Percentiles rank a stretch among this genome's conserved stretches.
phyloP scores from a whole-genome alignment of 2,329 filamentous ascomycete species.

The Pseudogymnoascus sp. region DNA sequence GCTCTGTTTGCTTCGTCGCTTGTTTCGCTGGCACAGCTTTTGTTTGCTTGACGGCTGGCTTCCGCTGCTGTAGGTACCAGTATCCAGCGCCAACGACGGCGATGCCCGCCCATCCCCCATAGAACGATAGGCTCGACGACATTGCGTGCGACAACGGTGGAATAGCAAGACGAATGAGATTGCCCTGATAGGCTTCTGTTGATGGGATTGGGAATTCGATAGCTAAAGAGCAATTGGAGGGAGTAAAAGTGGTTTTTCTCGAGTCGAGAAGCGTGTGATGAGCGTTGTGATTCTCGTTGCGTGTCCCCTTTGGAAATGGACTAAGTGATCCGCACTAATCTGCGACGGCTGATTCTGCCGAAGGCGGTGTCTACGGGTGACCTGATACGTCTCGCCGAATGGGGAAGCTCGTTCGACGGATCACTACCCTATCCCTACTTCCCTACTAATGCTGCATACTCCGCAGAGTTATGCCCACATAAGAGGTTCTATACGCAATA shows the following conservation, averaged over 20 bases:
- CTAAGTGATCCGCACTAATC: neutral
- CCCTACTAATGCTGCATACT: neutral
- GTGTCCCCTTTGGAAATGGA: conserved; percentile 6
- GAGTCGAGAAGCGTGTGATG: neutral
- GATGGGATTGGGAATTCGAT: neutral
- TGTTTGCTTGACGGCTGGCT: conserved; percentile 10
- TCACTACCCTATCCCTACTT: neutral
- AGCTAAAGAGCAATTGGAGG: neutral
- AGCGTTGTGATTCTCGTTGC: conserved; percentile 1
- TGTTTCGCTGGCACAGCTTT: conserved; percentile 16
- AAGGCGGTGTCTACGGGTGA: neutral
- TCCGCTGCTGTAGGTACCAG: conserved; percentile 18
- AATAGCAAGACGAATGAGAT: neutral
- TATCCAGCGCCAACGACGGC: conserved; percentile 27
- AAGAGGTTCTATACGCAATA: neutral
- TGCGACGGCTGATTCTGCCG: neutral
- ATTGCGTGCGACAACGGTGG: neutral
- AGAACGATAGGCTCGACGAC: conserved; percentile 20
- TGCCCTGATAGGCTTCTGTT: conserved; percentile 4
- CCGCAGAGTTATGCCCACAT: neutral
- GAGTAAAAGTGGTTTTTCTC: neutral
- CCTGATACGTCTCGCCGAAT: conserved; percentile 1
- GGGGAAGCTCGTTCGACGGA: neutral
- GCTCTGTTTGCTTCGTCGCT: conserved; percentile 18
- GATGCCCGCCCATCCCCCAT: conserved; percentile 33